Evolutionary conservation across 164 flowering plant genomes (phyloP).

Genomic region (Aristolochia fimbriata): DNA sequence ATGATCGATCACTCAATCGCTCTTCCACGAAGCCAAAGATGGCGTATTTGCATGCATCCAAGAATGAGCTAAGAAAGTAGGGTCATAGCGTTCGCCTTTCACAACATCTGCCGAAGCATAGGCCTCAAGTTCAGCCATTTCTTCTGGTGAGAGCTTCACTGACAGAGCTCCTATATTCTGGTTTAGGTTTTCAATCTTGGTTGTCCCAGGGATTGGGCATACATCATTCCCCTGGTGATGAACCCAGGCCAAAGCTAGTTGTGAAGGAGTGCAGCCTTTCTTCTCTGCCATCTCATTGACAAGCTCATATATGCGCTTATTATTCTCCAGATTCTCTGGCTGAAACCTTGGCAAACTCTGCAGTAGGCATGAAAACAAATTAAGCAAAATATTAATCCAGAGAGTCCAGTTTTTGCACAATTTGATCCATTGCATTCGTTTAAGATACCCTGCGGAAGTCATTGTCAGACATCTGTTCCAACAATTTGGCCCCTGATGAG

Average conservation of each 20-base stretch:
- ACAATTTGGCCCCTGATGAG: constrained; percentile 12
- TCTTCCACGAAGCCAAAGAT: constrained; percentile 19
- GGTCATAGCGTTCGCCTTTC: constrained; percentile 15
- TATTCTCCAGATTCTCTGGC: constrained; percentile 25
- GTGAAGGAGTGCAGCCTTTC: constrained; percentile 32
- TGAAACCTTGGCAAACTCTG: constrained; percentile 28
- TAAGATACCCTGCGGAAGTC: constrained; percentile 12
- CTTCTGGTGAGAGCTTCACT: constrained; percentile 25
- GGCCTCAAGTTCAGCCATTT: constrained; percentile 23
- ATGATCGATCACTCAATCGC: no score
- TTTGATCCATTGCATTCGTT: no score
- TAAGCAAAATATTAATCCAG: neutral
- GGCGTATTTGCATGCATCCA: constrained; percentile 19
- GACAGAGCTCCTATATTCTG: constrained; percentile 35
- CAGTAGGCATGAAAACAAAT: neutral
- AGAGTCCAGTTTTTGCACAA: no score
- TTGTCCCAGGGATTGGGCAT: constrained; percentile 42
- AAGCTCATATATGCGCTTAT: constrained; percentile 16
- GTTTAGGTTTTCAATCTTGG: constrained; percentile 35
- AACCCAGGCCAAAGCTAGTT: constrained; percentile 39
- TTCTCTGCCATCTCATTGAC: constrained; percentile 19
- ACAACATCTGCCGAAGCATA: constrained; percentile 10
- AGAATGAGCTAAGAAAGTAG: constrained; percentile 7
- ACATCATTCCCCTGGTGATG: constrained; percentile 33
- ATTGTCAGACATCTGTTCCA: constrained; percentile 6